A percentile compares a stretch with the other conserved stretches of the same genome.
Conservation (phyloP, 1,139 yeast species). For the Debaryomycetaceae sp. region DNA sequence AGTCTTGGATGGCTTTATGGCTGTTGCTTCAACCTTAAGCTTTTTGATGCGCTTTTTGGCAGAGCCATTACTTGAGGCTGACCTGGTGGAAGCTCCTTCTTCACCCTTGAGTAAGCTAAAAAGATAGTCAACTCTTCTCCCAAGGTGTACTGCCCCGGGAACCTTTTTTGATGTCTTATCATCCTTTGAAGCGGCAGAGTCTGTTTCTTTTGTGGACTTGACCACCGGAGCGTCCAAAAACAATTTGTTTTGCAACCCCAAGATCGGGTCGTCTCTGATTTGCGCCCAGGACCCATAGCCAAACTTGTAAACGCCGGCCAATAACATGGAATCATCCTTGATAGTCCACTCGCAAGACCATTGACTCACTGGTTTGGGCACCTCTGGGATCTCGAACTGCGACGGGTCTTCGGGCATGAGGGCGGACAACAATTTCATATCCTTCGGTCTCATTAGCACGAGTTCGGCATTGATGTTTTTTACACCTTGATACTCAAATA, state of each 20-base stretch:
- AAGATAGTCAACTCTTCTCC: conserved; percentile 89
- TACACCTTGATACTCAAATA: conserved; percentile 86
- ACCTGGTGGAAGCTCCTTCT: conserved; percentile 27
- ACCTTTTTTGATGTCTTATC: conserved; percentile 46
- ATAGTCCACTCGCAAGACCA: conserved; percentile 90
- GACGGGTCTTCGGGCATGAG: conserved; percentile 57
- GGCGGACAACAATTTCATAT: conserved; percentile 62
- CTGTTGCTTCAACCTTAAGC: conserved; percentile 18
- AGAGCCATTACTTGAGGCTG: conserved; percentile 10
- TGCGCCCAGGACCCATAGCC: conserved; percentile 97
- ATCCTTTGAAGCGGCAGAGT: conserved; percentile 30
- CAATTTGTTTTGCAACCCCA: conserved; percentile 80
- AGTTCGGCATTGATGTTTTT: conserved; percentile 90
- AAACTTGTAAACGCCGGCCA: conserved; percentile 84
- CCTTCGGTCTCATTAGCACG: conserved; percentile 75
- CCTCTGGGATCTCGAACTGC: conserved; percentile 51
- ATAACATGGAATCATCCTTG: conserved; percentile 78
- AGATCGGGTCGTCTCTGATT: conserved; percentile 90
- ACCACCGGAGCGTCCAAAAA: conserved; percentile 47
- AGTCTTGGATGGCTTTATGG: conserved; percentile 7
- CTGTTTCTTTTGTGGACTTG: conserved; percentile 23
- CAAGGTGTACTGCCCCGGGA: conserved; percentile 91
- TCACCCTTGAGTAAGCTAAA: conserved; percentile 62
- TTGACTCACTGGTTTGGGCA: conserved; percentile 78
- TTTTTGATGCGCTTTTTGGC: conserved; percentile 16